Conservation (phyloP, 257 asterid species). For the Solanum peruvianum region DNA sequence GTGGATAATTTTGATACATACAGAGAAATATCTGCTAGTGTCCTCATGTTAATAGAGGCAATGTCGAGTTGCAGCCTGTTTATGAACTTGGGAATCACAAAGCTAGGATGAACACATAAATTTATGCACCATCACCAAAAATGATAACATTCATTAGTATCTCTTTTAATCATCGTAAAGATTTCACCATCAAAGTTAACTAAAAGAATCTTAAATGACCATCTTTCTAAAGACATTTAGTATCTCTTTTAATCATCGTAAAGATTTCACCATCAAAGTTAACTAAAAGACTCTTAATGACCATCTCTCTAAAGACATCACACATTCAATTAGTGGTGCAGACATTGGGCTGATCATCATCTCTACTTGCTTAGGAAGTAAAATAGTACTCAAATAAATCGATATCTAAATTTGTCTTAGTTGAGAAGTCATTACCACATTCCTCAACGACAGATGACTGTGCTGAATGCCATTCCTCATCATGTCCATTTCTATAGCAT, state of each 20-base stretch:
- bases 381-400: background rate
- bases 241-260: background rate
- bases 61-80: background rate
- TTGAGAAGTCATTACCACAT: conserved; percentile 38
- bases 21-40: background rate
- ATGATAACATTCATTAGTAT: background rate
- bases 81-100: background rate
- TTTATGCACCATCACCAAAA: background rate
- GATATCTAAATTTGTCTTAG: background rate
- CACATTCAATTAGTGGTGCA: background rate
- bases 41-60: background rate
- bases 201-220: background rate
- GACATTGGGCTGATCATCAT: background rate
- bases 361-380: background rate
- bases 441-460: conserved; percentile 46
- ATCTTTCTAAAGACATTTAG: background rate
- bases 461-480: conserved; percentile 61
- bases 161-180: background rate
- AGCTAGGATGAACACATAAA: background rate
- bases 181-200: background rate
- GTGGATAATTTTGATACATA: background rate
- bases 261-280: background rate
- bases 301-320: background rate
- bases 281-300: background rate
- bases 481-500: conserved; percentile 83